phyloP scores from a whole-genome alignment of 345 rosid species.

The Raphanus sativus region DNA sequence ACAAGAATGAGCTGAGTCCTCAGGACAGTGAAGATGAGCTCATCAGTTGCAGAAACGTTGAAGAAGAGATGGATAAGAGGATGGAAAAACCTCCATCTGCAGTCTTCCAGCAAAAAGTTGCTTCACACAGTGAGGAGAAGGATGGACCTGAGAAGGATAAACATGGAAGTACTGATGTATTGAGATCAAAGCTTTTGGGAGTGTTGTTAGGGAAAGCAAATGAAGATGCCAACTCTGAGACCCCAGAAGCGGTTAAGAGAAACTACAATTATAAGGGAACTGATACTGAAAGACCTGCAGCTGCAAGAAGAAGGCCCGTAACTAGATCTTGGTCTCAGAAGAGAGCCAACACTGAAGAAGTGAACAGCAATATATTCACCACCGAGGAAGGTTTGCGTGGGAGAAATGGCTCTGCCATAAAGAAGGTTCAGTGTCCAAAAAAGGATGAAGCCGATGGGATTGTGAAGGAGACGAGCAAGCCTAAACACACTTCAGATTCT shows the following conservation, averaged over 20 bases:
- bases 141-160: slow-evolving; percentile 40
- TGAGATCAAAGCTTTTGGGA: slow-evolving; percentile 80
- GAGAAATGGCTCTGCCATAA: too few relatives aligned
- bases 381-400: too few relatives aligned
- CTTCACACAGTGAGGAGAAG: slow-evolving; percentile 42
- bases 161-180: slow-evolving; percentile 51
- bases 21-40: slow-evolving; percentile 38
- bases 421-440: too few relatives aligned
- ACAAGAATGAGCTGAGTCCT: slow-evolving; percentile 39
- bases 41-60: slow-evolving; percentile 40
- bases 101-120: slow-evolving; percentile 40
- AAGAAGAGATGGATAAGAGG: slow-evolving; percentile 35
- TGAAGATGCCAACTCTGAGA: slow-evolving; percentile 47
- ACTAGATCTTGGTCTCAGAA: too few relatives aligned
- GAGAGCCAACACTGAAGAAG: too few relatives aligned
- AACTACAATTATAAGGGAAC: too few relatives aligned
- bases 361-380: too few relatives aligned
- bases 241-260: slow-evolving; percentile 40
- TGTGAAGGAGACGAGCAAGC: too few relatives aligned
- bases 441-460: too few relatives aligned
- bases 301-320: too few relatives aligned
- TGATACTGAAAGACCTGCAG: too few relatives aligned
- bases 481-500: slow-evolving; percentile 61
- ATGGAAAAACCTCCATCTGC: slow-evolving; percentile 51
- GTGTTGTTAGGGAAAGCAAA: slow-evolving; percentile 60